These are phyloP conservation scores for Diaporthe citri DNA, from an alignment of 2,329 filamentous ascomycete species.

Conservation along the genomic window DNA sequence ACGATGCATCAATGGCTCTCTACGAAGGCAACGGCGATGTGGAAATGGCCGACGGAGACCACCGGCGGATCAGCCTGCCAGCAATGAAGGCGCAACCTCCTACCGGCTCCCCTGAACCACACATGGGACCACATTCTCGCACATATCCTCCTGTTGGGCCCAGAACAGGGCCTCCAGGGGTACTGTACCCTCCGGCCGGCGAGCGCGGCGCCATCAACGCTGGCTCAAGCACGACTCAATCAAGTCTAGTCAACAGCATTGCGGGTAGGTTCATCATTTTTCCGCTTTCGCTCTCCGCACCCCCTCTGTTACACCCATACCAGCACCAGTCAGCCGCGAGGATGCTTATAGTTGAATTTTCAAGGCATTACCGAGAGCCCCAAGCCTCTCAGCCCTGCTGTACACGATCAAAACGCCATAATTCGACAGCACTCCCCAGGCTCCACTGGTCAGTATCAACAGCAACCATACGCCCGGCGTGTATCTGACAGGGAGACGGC, in stretches of 20 bases:
- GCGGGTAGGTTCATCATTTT: conserved; percentile 52
- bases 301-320: conserved; percentile 50
- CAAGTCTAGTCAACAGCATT: conserved; percentile 60
- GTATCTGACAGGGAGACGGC: conserved; percentile 68
- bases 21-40: conserved; percentile 72
- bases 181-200: conserved; percentile 73
- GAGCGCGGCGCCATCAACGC: conserved; percentile 65
- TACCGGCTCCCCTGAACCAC: conserved; percentile 64
- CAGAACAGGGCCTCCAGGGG: conserved; percentile 61
- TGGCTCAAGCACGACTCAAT: conserved; percentile 65
- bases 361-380: conserved; percentile 88
- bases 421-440: conserved; percentile 75
- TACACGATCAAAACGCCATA: conserved; percentile 60
- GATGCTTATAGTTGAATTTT: conserved; percentile 73
- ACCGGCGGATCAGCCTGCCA: conserved; percentile 77
- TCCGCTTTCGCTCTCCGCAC: neutral
- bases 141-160: conserved; percentile 82
- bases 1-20: conserved; percentile 69
- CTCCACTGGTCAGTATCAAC: conserved; percentile 73
- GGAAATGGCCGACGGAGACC: conserved; percentile 70
- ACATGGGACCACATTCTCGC: conserved; percentile 72
- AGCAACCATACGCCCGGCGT: conserved; percentile 72
- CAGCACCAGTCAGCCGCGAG: conserved; percentile 56
- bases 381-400: conserved; percentile 81
- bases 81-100: conserved; percentile 81